Evolutionary conservation across 805 yeast species (phyloP).

Genomic region (Clavispora phyllophila): DNA sequence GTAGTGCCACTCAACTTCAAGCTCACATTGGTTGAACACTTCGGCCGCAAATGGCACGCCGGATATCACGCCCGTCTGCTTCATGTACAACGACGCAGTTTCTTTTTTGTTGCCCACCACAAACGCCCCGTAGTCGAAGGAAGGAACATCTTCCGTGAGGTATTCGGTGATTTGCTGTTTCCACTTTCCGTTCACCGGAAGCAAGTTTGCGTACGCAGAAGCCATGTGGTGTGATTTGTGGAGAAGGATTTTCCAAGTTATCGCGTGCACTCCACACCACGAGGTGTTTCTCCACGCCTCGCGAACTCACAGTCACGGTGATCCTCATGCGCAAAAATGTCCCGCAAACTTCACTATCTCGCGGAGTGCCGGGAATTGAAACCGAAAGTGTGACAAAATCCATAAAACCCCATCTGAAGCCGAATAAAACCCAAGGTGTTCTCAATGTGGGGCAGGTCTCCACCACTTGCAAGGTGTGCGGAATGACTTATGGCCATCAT

Average conservation of each 20-base stretch:
- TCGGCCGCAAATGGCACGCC: conserved; percentile 90
- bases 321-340: too few species aligned
- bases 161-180: conserved; percentile 68
- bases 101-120: conserved; percentile 81
- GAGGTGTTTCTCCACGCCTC: neutral
- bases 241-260: neutral
- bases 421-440: neutral
- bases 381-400: too few species aligned
- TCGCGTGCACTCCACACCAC: neutral
- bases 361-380: neutral
- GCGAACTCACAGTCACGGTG: too few species aligned
- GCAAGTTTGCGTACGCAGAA: conserved; percentile 42
- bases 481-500: conserved; percentile 47
- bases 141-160: conserved; percentile 85
- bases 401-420: too few species aligned
- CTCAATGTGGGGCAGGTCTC: neutral
- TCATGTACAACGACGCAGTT: conserved; percentile 75
- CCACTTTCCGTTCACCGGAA: conserved; percentile 81
- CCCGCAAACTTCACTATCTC: conserved; percentile 7
- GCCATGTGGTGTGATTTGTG: conserved; percentile 11
- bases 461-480: conserved; percentile 44
- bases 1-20: conserved; percentile 66
- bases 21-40: conserved; percentile 70
- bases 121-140: conserved; percentile 90
- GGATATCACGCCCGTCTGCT: conserved; percentile 70